These are phyloP conservation scores for Mycena filopes DNA, from an alignment of 768 basidiomycete species.

Conservation along the genomic window DNA sequence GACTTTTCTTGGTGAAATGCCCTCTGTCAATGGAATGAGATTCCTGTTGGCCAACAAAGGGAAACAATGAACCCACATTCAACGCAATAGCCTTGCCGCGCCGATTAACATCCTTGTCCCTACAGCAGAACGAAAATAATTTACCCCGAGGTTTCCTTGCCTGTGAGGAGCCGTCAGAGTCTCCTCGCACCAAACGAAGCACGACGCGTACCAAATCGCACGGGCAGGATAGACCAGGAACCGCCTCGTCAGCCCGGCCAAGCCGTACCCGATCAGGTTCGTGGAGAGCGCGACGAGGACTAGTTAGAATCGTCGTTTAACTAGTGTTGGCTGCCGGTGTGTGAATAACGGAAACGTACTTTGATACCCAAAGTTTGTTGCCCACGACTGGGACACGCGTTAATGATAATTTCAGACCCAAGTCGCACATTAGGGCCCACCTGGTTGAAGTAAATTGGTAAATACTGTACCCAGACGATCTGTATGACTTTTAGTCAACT, in stretches of 20 bases:
- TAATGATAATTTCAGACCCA: too few species aligned
- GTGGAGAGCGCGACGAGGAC: slow-evolving; percentile 51
- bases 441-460: slow-evolving; percentile 48
- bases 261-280: slow-evolving; percentile 58
- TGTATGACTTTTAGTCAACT: slow-evolving; percentile 46
- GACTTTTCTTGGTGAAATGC: slow-evolving; percentile 55
- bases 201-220: slow-evolving; percentile 65
- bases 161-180: background rate
- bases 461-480: slow-evolving; percentile 65
- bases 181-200: background rate
- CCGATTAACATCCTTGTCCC: background rate
- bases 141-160: slow-evolving; percentile 18
- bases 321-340: too few species aligned
- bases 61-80: background rate
- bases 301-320: background rate
- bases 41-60: background rate
- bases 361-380: slow-evolving; percentile 50
- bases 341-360: slow-evolving; percentile 36
- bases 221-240: slow-evolving; percentile 67
- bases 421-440: too few species aligned
- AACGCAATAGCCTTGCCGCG: slow-evolving; percentile 3
- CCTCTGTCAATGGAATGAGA: slow-evolving; percentile 44
- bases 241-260: slow-evolving; percentile 61
- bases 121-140: background rate
- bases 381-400: slow-evolving; percentile 34